Conservation (phyloP, 1,139 yeast genomes). For the Debaryomyces fabryi region DNA sequence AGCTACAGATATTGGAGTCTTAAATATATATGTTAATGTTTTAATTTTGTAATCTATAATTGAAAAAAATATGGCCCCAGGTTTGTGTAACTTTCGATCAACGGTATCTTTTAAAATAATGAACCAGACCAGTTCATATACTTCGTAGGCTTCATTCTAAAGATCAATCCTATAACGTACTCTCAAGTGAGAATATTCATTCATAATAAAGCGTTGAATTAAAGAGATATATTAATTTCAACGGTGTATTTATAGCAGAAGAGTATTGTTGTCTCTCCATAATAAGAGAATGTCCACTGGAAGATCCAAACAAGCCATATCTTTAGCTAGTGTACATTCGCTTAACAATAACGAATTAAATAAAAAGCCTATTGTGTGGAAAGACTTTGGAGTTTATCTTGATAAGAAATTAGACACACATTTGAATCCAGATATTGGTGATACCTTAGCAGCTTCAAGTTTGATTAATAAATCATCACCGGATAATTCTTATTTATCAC, state of each 20-base stretch:
- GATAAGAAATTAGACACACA: conserved; percentile 48
- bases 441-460: conserved; percentile 15
- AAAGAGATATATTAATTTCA: neutral
- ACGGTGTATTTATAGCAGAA: neutral
- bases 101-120: neutral
- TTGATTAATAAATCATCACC: conserved; percentile 27
- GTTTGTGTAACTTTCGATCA: conserved; percentile 3
- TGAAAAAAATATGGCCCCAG: neutral
- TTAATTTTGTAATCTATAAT: neutral
- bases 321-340: conserved; percentile 20
- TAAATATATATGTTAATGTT: neutral
- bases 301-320: conserved; percentile 33
- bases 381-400: conserved; percentile 61
- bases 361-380: conserved; percentile 48
- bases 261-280: neutral
- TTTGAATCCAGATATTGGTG: conserved; percentile 15
- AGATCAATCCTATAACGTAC: neutral
- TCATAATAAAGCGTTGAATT: neutral
- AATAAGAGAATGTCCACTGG: conserved; percentile 28
- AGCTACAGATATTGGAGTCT: conserved; percentile 9
- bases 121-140: neutral
- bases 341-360: conserved; percentile 19
- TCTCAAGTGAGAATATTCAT: neutral
- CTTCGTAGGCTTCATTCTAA: neutral
- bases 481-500: conserved; percentile 43